These are phyloP conservation scores for Tillandsia leiboldiana DNA, from an alignment of 176 grass and related monocot species.

Conservation along the genomic window DNA sequence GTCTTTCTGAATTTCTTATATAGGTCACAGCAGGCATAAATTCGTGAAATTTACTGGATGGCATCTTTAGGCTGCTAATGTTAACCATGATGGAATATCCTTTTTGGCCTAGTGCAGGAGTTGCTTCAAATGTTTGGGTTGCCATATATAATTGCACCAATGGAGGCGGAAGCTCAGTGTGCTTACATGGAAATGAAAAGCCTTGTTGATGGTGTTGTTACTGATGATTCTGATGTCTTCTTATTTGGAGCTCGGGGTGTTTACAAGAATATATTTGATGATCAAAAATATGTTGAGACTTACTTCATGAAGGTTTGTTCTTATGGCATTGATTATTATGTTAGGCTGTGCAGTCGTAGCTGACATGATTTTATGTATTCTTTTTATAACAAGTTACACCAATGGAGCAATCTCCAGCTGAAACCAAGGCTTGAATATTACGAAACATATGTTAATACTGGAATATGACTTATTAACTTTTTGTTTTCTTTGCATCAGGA, in stretches of 20 bases:
- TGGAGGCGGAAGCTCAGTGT: slow-evolving; percentile 96
- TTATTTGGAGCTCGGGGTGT: slow-evolving; percentile 93
- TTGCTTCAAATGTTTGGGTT: slow-evolving; percentile 98
- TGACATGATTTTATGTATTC: neutral
- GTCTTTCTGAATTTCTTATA: no score
- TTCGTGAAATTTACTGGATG: neutral
- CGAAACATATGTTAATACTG: neutral
- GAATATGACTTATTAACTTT: slow-evolving; percentile 15
- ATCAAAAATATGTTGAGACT: slow-evolving; percentile 97
- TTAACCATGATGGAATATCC: neutral
- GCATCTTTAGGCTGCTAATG: neutral
- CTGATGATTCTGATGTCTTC: slow-evolving; percentile 97
- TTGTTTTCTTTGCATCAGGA: slow-evolving; percentile 54
- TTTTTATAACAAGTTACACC: neutral
- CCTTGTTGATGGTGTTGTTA: slow-evolving; percentile 93
- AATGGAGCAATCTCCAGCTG: neutral
- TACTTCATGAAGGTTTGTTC: slow-evolving; percentile 88
- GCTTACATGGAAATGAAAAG: slow-evolving; percentile 94
- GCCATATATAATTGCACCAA: slow-evolving; percentile 97
- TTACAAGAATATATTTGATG: slow-evolving; percentile 99
- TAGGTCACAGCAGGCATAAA: neutral
- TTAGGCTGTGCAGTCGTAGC: neutral
- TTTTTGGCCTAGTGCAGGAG: slow-evolving; percentile 46
- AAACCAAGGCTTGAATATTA: neutral
- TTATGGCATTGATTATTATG: neutral